These are phyloP conservation scores for Trichoderma guizhouense DNA, from an alignment of 2,329 filamentous ascomycete species.

Conservation along the genomic window DNA sequence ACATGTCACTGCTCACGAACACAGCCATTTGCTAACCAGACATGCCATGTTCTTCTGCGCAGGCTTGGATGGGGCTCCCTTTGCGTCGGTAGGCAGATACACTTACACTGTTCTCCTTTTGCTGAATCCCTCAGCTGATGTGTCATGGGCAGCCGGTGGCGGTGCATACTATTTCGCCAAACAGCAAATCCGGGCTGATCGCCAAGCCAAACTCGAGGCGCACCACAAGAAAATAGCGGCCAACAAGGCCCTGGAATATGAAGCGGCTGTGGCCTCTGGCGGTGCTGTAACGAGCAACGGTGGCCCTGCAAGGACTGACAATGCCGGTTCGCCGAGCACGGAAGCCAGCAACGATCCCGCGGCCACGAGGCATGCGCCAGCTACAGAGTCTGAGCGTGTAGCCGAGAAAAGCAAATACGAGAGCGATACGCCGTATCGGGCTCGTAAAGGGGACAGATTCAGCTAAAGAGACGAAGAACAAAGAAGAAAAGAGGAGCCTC, in stretches of 20 bases:
- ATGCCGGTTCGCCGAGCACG: slow-evolving; percentile 61
- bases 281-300: slow-evolving; percentile 40
- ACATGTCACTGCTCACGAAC: background rate
- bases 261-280: slow-evolving; percentile 36
- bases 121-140: slow-evolving; percentile 21
- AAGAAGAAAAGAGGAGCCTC: background rate
- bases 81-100: slow-evolving; percentile 66
- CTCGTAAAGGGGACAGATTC: slow-evolving; percentile 83
- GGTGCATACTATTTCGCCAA: slow-evolving; percentile 97
- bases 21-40: background rate
- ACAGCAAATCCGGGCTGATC: slow-evolving; percentile 87
- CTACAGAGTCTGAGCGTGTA: slow-evolving; percentile 63
- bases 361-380: slow-evolving; percentile 75
- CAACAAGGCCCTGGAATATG: slow-evolving; percentile 53
- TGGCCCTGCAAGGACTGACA: slow-evolving; percentile 56
- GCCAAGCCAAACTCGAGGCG: slow-evolving; percentile 66
- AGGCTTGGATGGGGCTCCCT: slow-evolving; percentile 92
- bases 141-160: slow-evolving; percentile 63
- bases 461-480: background rate
- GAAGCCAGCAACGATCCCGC: slow-evolving; percentile 79
- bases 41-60: background rate
- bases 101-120: background rate
- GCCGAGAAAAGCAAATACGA: slow-evolving; percentile 89
- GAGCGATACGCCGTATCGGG: slow-evolving; percentile 68
- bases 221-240: slow-evolving; percentile 61